Base-by-base conservation (phyloP, 257 asterid genomes). In the Coffea eugenioides region DNA sequence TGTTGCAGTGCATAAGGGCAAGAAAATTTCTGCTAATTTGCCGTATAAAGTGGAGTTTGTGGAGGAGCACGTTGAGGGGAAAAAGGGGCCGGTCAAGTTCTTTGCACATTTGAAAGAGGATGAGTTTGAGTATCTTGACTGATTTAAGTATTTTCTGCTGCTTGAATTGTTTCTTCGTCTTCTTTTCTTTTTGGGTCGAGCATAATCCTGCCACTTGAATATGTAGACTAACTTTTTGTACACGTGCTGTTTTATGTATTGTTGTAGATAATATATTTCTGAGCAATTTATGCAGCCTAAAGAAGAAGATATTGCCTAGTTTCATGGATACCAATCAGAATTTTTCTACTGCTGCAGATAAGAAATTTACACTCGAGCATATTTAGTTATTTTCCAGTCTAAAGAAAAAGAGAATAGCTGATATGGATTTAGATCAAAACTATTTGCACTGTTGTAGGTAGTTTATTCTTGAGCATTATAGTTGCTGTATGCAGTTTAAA, bases 61-160 rank as follows among this genome's bases (percentile, higher is more conserved):
- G 67, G 87, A 54, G 45, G 95, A 93, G 0, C 88, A 82, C 57
- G 41, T 89, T 66, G 69, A 72, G 70, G 98, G 98, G 51, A 88
- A 93, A 31, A 85, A 71, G 66, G 94, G 93, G 77, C 94, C 97
- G 25, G 85, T 88, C 79, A 95, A 92, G 80, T 92, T 95, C 83
- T 39, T 64, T 78, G 91, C 94, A 2, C 99, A 95, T 85, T 86
- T 93, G 73, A 95, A 85, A 89, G 98, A 95, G 80, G 98, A 93
- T 82, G 99, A 95, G 91, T 95, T 95, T 84, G 99, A 93, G 88
- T 88, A 89, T 87, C 87, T 93, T 88, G 97, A 90, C 80, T 94
- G 90, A 91, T 57, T 84, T 18, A 3, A 43, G 12, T 69, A 39
- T 57, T 20, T 75, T 20, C 56, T 62, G 12, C 43, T 59, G 70